These are phyloP conservation scores for Neurospora sp. DNA, from an alignment of 495 filamentous ascomycete genomes.

Conservation along the genomic window DNA sequence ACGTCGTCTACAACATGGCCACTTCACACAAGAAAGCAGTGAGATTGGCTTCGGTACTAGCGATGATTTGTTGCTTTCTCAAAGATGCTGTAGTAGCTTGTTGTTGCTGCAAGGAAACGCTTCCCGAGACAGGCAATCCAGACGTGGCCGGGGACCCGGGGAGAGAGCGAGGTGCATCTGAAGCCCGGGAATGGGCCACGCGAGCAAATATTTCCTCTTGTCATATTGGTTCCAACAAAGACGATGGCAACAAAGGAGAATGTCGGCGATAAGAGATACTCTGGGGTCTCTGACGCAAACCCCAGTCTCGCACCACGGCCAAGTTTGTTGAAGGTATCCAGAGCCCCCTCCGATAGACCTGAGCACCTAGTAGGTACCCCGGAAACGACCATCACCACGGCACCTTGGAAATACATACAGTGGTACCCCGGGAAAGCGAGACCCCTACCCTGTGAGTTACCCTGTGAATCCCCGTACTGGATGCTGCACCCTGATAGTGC, in stretches of 20 bases:
- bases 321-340: not conserved
- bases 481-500: not conserved
- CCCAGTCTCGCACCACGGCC: not conserved
- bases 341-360: not conserved
- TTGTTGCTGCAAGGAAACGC: not conserved
- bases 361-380: not conserved
- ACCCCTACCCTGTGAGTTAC: not conserved
- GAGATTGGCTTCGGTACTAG: not conserved
- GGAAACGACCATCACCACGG: not conserved
- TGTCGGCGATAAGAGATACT: not conserved
- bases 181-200: not conserved
- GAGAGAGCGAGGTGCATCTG: not conserved
- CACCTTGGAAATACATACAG: not conserved
- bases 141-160: not conserved
- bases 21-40: not conserved
- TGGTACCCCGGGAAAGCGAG: not conserved
- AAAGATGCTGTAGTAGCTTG: not conserved
- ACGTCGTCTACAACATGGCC: not conserved
- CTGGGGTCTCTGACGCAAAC: not conserved
- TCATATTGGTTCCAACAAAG: not conserved
- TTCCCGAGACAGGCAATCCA: not conserved
- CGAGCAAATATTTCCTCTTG: not conserved
- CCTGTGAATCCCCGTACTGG: not conserved
- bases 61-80: not conserved
- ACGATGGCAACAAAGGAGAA: not conserved